Base-by-base conservation (phyloP, 2,329 filamentous ascomycete genomes). In the Monosporascus sp. region DNA sequence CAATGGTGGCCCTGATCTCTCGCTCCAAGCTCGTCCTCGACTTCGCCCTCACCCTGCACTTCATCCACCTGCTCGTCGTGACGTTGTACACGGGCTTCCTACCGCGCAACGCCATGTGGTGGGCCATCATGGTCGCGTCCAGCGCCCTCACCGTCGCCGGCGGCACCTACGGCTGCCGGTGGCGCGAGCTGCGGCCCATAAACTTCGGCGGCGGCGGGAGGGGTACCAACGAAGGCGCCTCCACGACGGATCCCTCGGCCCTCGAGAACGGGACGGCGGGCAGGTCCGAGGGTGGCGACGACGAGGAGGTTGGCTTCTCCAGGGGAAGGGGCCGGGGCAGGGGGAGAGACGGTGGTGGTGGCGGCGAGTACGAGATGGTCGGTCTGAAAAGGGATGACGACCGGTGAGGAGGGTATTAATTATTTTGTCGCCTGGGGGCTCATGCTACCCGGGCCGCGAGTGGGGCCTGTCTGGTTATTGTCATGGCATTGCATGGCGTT, bases 11-110 rank as follows among this genome's bases (percentile, higher is more conserved):
- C 51, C 77, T 97, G 53, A 84, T 99, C 60, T 85, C 87, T 20
- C 90, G 94, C 57, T 94, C 88, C 47, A 97, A 97, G 70, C 87
- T 97, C 55, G 89, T 97, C 49, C 90, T 90, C 60, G 94, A 99
- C 72, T 99, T 97, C 69, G 89, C 90, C 34, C 76, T 97, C 24
- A 96, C 93, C 2, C 81, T 97, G 18, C 90, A 96, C 73, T 81
- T 89, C 68, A 75, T 96, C 42, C 89, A 96, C 68, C 81, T 96
- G 50, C 58, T 94, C 63, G 71, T 90, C 63, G 89, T 89, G 27
- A 86, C 85, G 20, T 69, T 96, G 36, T 96, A 96, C 71, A 86
- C 89, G 3, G 84, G 84, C 63, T 80, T 82, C 9, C 68, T 97
- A 27, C 94, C 94, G 1, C 78, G 80, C 9, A 86, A 93, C 68